A percentile compares a stretch with the other conserved stretches of the same genome.
Evolutionary conservation across 1,284 basidiomycete genomes (phyloP).

Genomic region (Puccinia novopanici): DNA sequence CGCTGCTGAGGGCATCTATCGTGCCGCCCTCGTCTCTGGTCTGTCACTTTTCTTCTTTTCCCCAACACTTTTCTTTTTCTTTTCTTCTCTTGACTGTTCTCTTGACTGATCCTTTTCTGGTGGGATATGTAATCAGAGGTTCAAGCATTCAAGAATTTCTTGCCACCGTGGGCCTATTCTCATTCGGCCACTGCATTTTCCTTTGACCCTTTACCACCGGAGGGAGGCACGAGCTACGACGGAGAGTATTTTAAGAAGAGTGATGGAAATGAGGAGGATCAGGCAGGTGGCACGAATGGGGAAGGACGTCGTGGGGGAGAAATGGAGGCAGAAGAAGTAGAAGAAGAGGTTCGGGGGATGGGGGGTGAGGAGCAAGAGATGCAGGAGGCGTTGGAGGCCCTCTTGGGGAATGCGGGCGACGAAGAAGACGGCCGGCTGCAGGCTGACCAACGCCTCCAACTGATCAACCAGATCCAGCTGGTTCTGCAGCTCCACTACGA

Average conservation of each 20-base stretch:
- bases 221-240: constrained; percentile 53
- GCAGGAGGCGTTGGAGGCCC: neutral
- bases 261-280: neutral
- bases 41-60: neutral
- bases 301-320: constrained; percentile 1
- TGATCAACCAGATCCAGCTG: constrained; percentile 52
- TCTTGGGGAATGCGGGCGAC: neutral
- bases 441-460: neutral
- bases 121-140: constrained; percentile 50
- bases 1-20: constrained; percentile 53
- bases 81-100: too few species aligned
- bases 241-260: constrained; percentile 53
- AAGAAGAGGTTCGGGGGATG: neutral
- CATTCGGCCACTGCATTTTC: constrained; percentile 52
- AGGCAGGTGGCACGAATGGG: neutral
- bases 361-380: neutral
- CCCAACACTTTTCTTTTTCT: neutral
- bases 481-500: constrained; percentile 50
- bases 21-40: constrained; percentile 13
- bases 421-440: neutral
- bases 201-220: constrained; percentile 55
- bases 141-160: constrained; percentile 53
- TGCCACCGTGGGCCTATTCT: constrained; percentile 52
- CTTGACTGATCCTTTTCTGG: neutral
- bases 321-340: neutral